Evolutionary conservation across 2,329 filamentous ascomycete species (phyloP), one percentile per base, ranked within the genome.

Genomic region (Didymella arachidicola): DNA sequence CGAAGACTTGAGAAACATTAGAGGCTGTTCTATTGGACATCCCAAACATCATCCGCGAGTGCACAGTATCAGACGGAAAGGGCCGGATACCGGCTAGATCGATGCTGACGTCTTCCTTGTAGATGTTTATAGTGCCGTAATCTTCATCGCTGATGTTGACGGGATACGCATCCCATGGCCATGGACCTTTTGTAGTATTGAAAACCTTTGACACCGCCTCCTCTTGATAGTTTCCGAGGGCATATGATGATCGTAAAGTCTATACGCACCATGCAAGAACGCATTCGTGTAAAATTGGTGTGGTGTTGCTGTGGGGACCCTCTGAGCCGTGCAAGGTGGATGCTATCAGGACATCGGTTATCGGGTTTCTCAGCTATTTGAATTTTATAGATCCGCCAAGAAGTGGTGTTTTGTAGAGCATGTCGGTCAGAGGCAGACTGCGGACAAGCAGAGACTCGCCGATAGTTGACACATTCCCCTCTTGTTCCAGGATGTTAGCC

Each of bases 261-360:
- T 70, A 59, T 7, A 72, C 62, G 32, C 68, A 73, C 68, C 66
- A 73, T 2, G 60, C 52, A 1, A 72, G 34, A 1, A 69, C 26
- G 25, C 71, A 72, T 49, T 73, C 70, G 0, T 68, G 65, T 0
- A 58, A 54, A 0, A 63, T 7, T 0, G 70, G 67, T 47, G 34
- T 5, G 11, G 56, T 42, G 3, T 59, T 53, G 1, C 36, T 38
- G 27, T 57, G 61, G 0, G 68, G 60, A 30, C 48, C 52, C 10
- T 55, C 49, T 3, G 49, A 19, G 5, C 57, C 59, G 26, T 59
- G 36, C 1, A 19, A 14, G 0, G 59, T 44, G 14, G 56, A 62
- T 0, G 59, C 58, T 2, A 71, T 55, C 0, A 72, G 1, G 2
- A 48, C 49, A 29, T 70, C 59, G 0, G 22, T 0, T 0, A 72